These are phyloP conservation scores for Acephala macrosclerotiorum DNA, from an alignment of 2,329 filamentous ascomycete genomes.

Conservation along the genomic window DNA sequence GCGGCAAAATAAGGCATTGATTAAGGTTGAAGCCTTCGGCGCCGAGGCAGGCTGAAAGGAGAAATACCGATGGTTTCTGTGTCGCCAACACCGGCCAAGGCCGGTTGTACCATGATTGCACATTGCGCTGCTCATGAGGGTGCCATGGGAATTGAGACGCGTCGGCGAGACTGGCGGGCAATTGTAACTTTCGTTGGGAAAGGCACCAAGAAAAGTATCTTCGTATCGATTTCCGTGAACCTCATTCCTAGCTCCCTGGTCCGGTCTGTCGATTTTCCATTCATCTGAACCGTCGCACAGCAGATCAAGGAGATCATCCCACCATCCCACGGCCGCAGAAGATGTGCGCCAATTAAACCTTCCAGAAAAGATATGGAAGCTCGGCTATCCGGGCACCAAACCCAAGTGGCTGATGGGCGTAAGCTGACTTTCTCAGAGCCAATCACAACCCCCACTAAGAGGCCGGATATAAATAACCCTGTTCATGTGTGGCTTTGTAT, in stretches of 20 bases:
- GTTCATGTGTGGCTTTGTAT: too few species aligned
- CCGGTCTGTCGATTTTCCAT: neutral
- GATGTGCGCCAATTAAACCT: too few species aligned
- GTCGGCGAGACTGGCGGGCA: slow-evolving; percentile 5
- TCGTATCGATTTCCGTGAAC: neutral
- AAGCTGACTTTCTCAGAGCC: too few species aligned
- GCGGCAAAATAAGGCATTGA: neutral
- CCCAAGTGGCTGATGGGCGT: too few species aligned
- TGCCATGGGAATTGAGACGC: neutral
- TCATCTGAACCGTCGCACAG: neutral
- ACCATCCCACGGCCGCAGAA: too few species aligned
- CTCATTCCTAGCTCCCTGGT: neutral
- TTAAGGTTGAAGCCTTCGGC: neutral
- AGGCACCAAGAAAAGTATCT: neutral
- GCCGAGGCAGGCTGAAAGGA: slow-evolving; percentile 13
- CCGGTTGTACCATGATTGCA: neutral
- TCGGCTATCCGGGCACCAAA: too few species aligned
- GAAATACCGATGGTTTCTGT: neutral
- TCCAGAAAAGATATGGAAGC: too few species aligned
- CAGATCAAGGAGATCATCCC: neutral
- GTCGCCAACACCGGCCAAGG: neutral
- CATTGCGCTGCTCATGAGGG: neutral
- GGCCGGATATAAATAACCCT: too few species aligned
- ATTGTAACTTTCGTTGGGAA: neutral
- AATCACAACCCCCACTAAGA: too few species aligned